Percentiles rank a stretch among this genome's conserved stretches.
These are phyloP conservation scores for Paecilomyces sp. DNA, from an alignment of 2,329 filamentous ascomycete species.

Conservation along the genomic window DNA sequence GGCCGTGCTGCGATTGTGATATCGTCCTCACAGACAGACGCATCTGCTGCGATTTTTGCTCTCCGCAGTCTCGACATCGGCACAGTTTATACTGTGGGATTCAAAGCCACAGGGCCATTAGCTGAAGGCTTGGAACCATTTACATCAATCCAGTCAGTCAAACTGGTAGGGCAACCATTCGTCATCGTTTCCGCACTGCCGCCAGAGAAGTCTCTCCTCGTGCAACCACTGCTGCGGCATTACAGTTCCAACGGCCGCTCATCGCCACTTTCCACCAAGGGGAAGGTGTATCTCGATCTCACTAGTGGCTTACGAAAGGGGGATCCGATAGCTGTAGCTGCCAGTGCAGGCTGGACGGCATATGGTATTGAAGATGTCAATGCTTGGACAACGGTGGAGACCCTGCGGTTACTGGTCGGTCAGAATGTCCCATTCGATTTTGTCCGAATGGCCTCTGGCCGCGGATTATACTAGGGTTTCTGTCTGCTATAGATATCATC, in stretches of 20 bases:
- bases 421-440: conserved; percentile 87
- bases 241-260: conserved; percentile 46
- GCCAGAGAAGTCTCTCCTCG: conserved; percentile 69
- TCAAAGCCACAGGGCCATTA: conserved; percentile 55
- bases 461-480: conserved; percentile 42
- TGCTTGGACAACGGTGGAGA: conserved; percentile 80
- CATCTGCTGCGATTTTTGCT: conserved; percentile 71
- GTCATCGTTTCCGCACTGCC: conserved; percentile 73
- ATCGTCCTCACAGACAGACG: conserved; percentile 65
- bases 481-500: background rate
- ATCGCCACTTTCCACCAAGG: conserved; percentile 30
- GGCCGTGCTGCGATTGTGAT: conserved; percentile 69
- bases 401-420: conserved; percentile 67
- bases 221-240: conserved; percentile 68
- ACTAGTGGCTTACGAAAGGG: conserved; percentile 61
- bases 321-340: conserved; percentile 63
- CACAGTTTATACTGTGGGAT: conserved; percentile 78
- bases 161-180: conserved; percentile 71
- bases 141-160: conserved; percentile 68
- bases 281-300: conserved; percentile 74
- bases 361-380: conserved; percentile 74
- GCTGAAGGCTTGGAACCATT: conserved; percentile 58
- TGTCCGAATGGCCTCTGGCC: conserved; percentile 63
- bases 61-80: conserved; percentile 67
- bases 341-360: conserved; percentile 68